phyloP scores from a whole-genome alignment of 176 grass and related monocot species.

The Triticum timopheevii region DNA sequence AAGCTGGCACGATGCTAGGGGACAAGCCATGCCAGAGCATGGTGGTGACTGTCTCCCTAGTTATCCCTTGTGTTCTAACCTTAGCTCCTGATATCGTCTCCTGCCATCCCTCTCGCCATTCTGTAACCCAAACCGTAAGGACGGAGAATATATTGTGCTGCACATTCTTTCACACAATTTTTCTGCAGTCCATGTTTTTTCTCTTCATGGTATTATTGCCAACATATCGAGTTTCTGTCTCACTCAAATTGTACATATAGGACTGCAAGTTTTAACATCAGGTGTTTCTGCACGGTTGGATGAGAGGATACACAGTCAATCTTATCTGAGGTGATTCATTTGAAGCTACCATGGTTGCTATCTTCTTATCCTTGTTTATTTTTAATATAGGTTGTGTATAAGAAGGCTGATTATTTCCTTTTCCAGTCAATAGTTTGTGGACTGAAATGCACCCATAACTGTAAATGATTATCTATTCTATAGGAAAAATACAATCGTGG shows the following conservation, averaged over 20 bases:
- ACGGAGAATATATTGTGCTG: neutral
- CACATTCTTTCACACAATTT: neutral
- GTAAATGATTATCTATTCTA: constrained; percentile 7
- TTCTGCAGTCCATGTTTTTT: neutral
- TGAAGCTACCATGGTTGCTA: neutral
- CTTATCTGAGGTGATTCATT: constrained; percentile 41
- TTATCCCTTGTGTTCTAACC: neutral
- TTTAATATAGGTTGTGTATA: constrained; percentile 12
- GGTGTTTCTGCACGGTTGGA: constrained; percentile 23
- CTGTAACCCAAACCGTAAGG: neutral
- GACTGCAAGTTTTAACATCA: constrained; percentile 24
- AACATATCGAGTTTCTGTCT: constrained; percentile 32
- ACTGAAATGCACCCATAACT: neutral
- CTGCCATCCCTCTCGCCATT: neutral
- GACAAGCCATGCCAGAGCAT: neutral
- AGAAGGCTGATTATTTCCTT: constrained; percentile 10
- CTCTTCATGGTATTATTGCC: neutral
- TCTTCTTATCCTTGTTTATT: neutral
- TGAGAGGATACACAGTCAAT: constrained; percentile 20
- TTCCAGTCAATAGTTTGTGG: neutral
- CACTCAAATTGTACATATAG: constrained; percentile 30
- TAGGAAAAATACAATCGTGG: constrained; percentile 53
- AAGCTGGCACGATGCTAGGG: neutral
- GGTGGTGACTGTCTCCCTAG: neutral
- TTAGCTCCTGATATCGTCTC: neutral